Evolutionary conservation across 805 yeast species (phyloP).

Genomic region (Pichia heedii): DNA sequence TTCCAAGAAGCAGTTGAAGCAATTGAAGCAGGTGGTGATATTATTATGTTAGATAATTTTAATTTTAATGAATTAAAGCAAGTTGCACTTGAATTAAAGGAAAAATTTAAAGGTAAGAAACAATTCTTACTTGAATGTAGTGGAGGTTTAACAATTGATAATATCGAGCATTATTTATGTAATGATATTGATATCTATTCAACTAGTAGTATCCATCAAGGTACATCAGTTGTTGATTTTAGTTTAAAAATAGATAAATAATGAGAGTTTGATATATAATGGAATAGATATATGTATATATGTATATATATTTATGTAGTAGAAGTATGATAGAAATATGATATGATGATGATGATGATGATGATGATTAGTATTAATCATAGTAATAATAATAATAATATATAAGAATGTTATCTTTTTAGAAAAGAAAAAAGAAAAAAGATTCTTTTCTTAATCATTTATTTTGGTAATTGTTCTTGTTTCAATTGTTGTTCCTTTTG

Average conservation of each 20-base stretch:
- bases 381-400: too few relatives aligned
- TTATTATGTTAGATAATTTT: constrained; percentile 91
- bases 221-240: constrained; percentile 74
- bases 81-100: constrained; percentile 58
- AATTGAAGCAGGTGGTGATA: constrained; percentile 90
- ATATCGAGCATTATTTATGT: constrained; percentile 56
- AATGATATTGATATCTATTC: constrained; percentile 83
- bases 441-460: neutral
- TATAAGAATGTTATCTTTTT: neutral
- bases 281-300: too few relatives aligned
- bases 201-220: constrained; percentile 88
- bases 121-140: constrained; percentile 75
- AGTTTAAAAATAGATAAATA: constrained; percentile 54
- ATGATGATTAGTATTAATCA: too few relatives aligned
- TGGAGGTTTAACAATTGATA: constrained; percentile 75
- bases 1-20: constrained; percentile 89
- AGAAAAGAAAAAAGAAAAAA: neutral
- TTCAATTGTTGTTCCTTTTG: constrained; percentile 43
- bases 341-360: too few relatives aligned
- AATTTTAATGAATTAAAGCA: constrained; percentile 50
- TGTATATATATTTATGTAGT: too few relatives aligned
- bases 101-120: constrained; percentile 38
- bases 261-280: too few relatives aligned
- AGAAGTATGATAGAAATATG: too few relatives aligned
- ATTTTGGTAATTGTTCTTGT: constrained; percentile 27